phyloP scores from a whole-genome alignment of 805 yeast species.

The Ogataea salicorniae region DNA sequence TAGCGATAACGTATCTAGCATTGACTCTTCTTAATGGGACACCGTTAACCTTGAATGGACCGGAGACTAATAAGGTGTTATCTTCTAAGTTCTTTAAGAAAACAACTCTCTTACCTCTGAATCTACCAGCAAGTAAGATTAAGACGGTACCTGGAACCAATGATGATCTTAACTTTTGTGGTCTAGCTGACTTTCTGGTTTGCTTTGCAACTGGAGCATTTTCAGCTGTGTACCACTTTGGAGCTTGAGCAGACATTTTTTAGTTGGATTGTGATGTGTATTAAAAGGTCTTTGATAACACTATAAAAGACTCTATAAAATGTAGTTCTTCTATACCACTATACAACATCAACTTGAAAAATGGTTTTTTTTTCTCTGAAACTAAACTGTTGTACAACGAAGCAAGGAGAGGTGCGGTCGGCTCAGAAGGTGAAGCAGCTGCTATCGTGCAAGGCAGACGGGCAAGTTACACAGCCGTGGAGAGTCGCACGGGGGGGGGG shows the following conservation, averaged over 20 bases:
- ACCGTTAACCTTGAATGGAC: constrained; percentile 99
- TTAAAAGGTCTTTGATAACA: neutral
- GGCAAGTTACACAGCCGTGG: neutral
- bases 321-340: neutral
- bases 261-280: constrained; percentile 1
- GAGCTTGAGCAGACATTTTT: constrained; percentile 45
- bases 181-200: constrained; percentile 87
- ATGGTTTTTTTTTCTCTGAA: neutral
- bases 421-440: too few species aligned
- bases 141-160: constrained; percentile 41
- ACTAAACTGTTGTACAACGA: neutral
- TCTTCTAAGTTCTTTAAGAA: constrained; percentile 95
- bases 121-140: constrained; percentile 97
- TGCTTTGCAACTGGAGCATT: constrained; percentile 82
- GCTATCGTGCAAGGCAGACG: neutral
- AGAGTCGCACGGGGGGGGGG: neutral
- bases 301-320: neutral
- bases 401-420: too few species aligned
- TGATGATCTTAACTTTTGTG: constrained; percentile 89
- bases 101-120: constrained; percentile 99
- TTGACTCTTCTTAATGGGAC: constrained; percentile 99
- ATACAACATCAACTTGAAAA: neutral
- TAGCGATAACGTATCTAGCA: constrained; percentile 98
- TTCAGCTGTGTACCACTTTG: constrained; percentile 94
- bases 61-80: constrained; percentile 94